Evolutionary conservation across 345 rosid genomes (phyloP).

Genomic region (Hibiscus trionum): DNA sequence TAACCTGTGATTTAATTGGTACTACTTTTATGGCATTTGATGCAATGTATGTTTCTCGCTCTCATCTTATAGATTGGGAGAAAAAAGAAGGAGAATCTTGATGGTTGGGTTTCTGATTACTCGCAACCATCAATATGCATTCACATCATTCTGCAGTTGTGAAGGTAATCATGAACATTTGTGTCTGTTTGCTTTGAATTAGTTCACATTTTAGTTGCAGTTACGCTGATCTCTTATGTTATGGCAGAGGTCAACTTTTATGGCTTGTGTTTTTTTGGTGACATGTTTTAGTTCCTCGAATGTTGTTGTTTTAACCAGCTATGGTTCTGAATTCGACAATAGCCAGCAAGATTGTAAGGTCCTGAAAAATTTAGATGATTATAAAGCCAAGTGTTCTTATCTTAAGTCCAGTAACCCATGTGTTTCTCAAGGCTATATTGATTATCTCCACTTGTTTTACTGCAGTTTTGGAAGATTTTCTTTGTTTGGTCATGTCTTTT

Average conservation of each 20-base stretch:
- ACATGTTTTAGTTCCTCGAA: too few relatives aligned
- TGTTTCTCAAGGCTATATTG: too few relatives aligned
- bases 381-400: too few relatives aligned
- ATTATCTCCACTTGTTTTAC: too few relatives aligned
- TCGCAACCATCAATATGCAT: slow-evolving; percentile 65
- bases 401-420: too few relatives aligned
- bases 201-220: neutral
- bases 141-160: slow-evolving; percentile 58
- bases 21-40: slow-evolving; percentile 5
- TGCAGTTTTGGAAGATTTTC: too few relatives aligned
- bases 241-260: neutral
- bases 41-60: neutral
- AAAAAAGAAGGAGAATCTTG: slow-evolving; percentile 58
- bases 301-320: too few relatives aligned
- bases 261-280: neutral
- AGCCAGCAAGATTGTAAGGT: too few relatives aligned
- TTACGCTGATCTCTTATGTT: neutral
- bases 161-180: slow-evolving; percentile 41
- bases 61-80: slow-evolving; percentile 32
- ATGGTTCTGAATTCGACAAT: too few relatives aligned
- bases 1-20: neutral
- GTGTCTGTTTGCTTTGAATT: neutral
- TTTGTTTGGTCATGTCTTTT: too few relatives aligned
- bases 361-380: too few relatives aligned
- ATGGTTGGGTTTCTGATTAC: slow-evolving; percentile 64